Evolutionary conservation across 495 filamentous ascomycete species (phyloP).

Genomic region (Pseudotulostoma volvatum): DNA sequence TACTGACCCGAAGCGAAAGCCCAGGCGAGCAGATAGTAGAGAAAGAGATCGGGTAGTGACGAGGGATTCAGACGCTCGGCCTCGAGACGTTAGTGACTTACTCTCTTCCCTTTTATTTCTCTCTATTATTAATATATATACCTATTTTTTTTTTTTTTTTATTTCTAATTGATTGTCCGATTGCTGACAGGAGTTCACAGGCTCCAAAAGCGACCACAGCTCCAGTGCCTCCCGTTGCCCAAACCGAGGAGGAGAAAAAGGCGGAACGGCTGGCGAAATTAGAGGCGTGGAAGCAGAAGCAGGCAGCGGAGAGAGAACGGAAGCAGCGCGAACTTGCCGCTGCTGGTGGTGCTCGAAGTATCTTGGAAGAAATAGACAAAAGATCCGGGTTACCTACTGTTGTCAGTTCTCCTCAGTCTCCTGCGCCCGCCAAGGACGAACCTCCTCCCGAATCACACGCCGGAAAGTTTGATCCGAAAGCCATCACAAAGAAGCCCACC

Average conservation of each 20-base stretch:
- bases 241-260: constrained; percentile 69
- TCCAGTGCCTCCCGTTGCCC: constrained; percentile 35
- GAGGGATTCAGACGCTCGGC: constrained; percentile 25
- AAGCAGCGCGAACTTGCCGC: constrained; percentile 54
- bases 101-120: too few relatives aligned
- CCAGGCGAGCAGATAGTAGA: constrained; percentile 51
- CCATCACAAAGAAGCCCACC: constrained; percentile 57
- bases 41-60: constrained; percentile 35
- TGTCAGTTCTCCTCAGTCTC: constrained; percentile 39
- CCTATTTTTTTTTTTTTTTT: neutral
- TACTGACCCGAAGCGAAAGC: constrained; percentile 55
- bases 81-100: constrained; percentile 44
- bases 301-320: constrained; percentile 57
- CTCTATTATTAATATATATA: constrained; percentile 22
- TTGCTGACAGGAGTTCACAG: constrained; percentile 10
- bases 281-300: constrained; percentile 85
- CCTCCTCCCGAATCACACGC: constrained; percentile 43
- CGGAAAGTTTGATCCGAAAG: constrained; percentile 82
- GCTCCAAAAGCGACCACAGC: constrained; percentile 24
- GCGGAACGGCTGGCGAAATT: constrained; percentile 69
- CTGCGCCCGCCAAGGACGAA: constrained; percentile 25
- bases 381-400: constrained; percentile 41
- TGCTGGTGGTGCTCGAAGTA: constrained; percentile 43
- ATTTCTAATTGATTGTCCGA: too few relatives aligned
- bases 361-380: constrained; percentile 62